Percentiles rank a stretch among this genome's conserved stretches.
These are phyloP conservation scores for Chloropicon primus DNA, from an alignment of 139 green algal genomes.

Conservation along the genomic window DNA sequence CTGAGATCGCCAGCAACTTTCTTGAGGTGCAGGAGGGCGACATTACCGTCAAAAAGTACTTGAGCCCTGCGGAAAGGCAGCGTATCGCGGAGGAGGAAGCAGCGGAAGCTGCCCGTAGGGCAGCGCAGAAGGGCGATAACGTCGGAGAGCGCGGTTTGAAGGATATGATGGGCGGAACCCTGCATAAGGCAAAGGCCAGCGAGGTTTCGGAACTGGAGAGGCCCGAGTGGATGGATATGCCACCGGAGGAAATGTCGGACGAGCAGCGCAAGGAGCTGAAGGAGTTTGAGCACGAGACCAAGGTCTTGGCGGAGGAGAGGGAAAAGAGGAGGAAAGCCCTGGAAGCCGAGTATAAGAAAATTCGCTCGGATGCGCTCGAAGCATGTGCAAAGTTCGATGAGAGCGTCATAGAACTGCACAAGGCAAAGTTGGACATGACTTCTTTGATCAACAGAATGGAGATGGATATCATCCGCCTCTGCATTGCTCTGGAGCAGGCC, in stretches of 20 bases:
- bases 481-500: not conserved
- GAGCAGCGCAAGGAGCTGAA: conserved; percentile 9
- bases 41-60: conserved; percentile 1
- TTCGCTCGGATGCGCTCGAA: not conserved
- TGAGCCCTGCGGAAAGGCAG: conserved; percentile 1
- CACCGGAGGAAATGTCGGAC: not conserved
- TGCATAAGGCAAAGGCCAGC: conserved; percentile 3
- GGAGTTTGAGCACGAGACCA: conserved; percentile 6
- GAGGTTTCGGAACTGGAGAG: not conserved
- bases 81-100: not conserved
- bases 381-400: conserved; percentile 6
- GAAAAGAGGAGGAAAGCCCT: not conserved
- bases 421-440: not conserved
- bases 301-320: conserved; percentile 5
- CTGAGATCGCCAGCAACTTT: not conserved
- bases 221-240: conserved; percentile 11
- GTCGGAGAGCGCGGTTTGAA: conserved; percentile 7
- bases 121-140: not conserved
- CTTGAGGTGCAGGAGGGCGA: conserved; percentile 7
- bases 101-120: not conserved
- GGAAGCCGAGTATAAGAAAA: conserved; percentile 3
- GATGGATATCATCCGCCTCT: conserved; percentile 5
- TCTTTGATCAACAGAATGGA: not conserved
- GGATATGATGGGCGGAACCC: conserved; percentile 17
- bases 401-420: not conserved